Conservation (phyloP, 2,329 filamentous ascomycete species). For the Myriosclerotinia curreyana region DNA sequence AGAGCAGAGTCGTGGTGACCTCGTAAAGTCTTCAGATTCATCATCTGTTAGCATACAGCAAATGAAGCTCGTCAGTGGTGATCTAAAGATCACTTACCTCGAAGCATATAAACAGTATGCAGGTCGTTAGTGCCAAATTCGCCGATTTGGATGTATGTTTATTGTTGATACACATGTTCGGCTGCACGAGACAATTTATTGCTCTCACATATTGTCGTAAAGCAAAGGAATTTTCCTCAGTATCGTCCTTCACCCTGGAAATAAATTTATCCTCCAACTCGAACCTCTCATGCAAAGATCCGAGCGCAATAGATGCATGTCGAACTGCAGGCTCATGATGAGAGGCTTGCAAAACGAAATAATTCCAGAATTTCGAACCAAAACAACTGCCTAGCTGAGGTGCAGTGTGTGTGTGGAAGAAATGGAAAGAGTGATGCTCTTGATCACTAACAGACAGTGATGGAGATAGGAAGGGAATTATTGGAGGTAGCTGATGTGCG, state of each 20-base stretch:
- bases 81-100: slow-evolving; percentile 22
- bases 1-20: slow-evolving; percentile 26
- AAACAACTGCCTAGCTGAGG: slow-evolving; percentile 63
- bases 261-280: slow-evolving; percentile 17
- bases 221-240: slow-evolving; percentile 24
- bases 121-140: slow-evolving; percentile 28
- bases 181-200: slow-evolving; percentile 23
- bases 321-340: slow-evolving; percentile 43
- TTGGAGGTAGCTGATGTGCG: background rate
- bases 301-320: slow-evolving; percentile 29
- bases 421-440: slow-evolving; percentile 49
- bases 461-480: slow-evolving; percentile 6
- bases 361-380: slow-evolving; percentile 60
- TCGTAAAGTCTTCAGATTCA: slow-evolving; percentile 23
- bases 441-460: slow-evolving; percentile 15
- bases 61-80: background rate
- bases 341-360: slow-evolving; percentile 58
- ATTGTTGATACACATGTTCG: slow-evolving; percentile 25
- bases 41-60: background rate
- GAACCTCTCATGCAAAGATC: slow-evolving; percentile 28
- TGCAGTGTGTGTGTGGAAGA: slow-evolving; percentile 58
- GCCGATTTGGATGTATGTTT: slow-evolving; percentile 20
- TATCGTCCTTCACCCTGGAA: background rate
- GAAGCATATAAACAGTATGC: slow-evolving; percentile 31
- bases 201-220: slow-evolving; percentile 27